phyloP scores from a whole-genome alignment of 148 eudicot species.

The Rhododendron simsii region DNA sequence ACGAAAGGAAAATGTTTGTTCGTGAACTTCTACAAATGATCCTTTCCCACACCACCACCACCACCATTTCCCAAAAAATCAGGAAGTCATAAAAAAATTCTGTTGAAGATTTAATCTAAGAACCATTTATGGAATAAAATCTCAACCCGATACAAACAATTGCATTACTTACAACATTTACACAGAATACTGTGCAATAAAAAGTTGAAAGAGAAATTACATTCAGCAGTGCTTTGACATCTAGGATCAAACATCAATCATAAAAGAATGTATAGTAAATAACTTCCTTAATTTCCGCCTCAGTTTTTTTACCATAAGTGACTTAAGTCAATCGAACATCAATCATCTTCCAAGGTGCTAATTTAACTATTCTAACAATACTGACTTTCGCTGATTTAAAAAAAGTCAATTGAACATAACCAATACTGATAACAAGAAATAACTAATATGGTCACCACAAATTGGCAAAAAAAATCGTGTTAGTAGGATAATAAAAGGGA shows the following conservation, averaged over 20 bases:
- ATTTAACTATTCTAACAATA: no score
- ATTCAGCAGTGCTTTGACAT: constrained; percentile 5
- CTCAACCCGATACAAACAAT: neutral
- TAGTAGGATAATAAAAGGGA: neutral
- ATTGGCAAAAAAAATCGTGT: neutral
- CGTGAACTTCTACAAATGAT: neutral
- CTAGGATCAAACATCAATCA: neutral
- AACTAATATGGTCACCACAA: neutral
- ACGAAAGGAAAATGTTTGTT: neutral
- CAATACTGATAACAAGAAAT: neutral
- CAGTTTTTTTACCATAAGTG: neutral
- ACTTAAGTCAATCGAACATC: neutral
- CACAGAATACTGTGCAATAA: neutral
- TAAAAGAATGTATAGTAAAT: neutral
- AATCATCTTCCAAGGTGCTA: no score
- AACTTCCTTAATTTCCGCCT: neutral
- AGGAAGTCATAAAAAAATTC: neutral
- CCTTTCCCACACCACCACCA: no score
- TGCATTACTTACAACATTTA: neutral
- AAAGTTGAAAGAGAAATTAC: constrained; percentile 1
- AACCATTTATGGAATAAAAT: neutral
- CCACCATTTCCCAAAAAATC: neutral
- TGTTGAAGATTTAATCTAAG: neutral
- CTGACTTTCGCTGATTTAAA: no score
- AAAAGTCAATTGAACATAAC: neutral